Conservation (phyloP, 306 rosid genomes). For the Vigna mungo region DNA sequence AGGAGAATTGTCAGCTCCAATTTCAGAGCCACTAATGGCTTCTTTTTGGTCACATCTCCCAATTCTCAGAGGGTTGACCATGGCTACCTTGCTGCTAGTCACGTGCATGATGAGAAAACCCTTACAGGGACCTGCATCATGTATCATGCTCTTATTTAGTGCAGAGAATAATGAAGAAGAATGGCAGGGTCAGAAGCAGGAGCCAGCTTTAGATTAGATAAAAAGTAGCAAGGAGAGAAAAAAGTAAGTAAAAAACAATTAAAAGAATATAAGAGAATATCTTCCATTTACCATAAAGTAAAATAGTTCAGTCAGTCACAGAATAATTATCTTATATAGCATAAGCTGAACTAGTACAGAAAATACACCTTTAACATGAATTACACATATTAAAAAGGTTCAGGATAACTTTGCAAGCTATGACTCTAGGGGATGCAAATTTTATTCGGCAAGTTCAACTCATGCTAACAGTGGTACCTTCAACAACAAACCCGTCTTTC, state of each 20-base stretch:
- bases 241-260: not conserved
- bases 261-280: slow-evolving; percentile 1
- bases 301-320: slow-evolving; percentile 30
- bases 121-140: slow-evolving; percentile 54
- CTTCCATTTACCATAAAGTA: slow-evolving; percentile 43
- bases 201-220: slow-evolving; percentile 51
- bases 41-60: slow-evolving; percentile 46
- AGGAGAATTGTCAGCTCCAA: slow-evolving; percentile 40
- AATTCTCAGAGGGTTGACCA: slow-evolving; percentile 50
- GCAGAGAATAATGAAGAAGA: slow-evolving; percentile 52
- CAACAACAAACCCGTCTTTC: slow-evolving; percentile 52
- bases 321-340: slow-evolving; percentile 38
- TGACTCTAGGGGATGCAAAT: slow-evolving; percentile 7
- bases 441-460: slow-evolving; percentile 34
- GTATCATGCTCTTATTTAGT: slow-evolving; percentile 45
- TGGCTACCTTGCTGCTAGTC: slow-evolving; percentile 34
- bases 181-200: slow-evolving; percentile 46
- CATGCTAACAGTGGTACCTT: slow-evolving; percentile 52
- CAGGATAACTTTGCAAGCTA: slow-evolving; percentile 3
- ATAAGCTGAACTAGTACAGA: slow-evolving; percentile 37
- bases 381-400: slow-evolving; percentile 32
- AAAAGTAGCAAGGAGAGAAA: not conserved
- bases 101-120: slow-evolving; percentile 48
- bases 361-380: slow-evolving; percentile 37
- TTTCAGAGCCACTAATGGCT: slow-evolving; percentile 49